Conservation (phyloP, 2,329 filamentous ascomycete genomes). For the Calonectria multiphialidica region DNA sequence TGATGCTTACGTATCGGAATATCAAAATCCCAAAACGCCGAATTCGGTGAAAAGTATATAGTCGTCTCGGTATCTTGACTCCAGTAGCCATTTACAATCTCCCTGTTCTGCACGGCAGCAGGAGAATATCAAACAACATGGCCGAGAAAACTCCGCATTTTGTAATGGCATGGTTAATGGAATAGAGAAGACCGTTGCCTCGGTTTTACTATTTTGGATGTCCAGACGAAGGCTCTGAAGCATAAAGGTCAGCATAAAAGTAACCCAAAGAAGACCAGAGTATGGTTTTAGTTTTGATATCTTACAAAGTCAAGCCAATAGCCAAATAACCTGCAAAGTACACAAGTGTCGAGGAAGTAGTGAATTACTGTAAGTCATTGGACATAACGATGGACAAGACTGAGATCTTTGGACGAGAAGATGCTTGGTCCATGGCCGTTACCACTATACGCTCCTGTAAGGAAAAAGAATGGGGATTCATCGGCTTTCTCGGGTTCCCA, state of each 20-base stretch:
- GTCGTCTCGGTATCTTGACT: too few species aligned
- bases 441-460: not conserved
- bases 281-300: not conserved
- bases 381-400: not conserved
- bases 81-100: too few species aligned
- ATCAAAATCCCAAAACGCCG: too few species aligned
- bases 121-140: too few species aligned
- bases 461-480: not conserved
- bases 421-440: not conserved
- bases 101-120: too few species aligned
- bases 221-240: not conserved
- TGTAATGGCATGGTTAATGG: not conserved
- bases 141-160: too few species aligned
- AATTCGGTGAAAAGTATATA: too few species aligned
- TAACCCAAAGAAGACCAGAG: not conserved
- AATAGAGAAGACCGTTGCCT: not conserved
- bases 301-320: not conserved
- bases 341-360: not conserved
- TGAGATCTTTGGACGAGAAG: not conserved
- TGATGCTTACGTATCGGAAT: too few species aligned
- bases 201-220: not conserved
- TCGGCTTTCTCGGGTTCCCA: not conserved
- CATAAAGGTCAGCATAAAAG: not conserved
- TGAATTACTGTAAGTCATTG: not conserved
- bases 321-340: not conserved